Conservation (phyloP, 306 rosid species). For the Lagenaria siceraria region DNA sequence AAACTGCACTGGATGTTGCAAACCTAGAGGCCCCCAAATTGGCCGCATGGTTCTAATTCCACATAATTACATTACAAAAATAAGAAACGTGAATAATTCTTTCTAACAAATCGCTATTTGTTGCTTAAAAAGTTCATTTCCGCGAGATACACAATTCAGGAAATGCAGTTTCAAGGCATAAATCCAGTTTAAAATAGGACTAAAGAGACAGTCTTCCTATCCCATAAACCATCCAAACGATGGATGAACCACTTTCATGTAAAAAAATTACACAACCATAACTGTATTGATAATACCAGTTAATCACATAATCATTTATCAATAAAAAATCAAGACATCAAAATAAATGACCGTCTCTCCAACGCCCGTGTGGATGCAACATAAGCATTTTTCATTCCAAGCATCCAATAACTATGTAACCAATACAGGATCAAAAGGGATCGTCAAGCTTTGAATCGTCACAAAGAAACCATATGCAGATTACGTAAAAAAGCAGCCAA, state of each 20-base stretch:
- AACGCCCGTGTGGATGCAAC: not conserved
- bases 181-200: not conserved
- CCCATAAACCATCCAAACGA: not conserved
- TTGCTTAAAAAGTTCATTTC: not conserved
- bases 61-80: not conserved
- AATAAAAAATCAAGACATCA: not conserved
- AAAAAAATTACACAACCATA: not conserved
- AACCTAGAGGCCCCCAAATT: constrained; percentile 42
- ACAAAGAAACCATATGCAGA: not conserved
- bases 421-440: not conserved
- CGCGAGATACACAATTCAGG: not conserved
- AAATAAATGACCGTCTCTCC: not conserved
- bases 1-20: constrained; percentile 46
- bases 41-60: constrained; percentile 40
- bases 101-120: not conserved
- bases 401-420: not conserved
- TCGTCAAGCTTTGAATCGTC: not conserved
- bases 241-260: not conserved
- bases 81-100: constrained; percentile 1
- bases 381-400: not conserved
- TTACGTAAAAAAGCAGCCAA: not conserved
- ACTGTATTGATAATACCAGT: not conserved
- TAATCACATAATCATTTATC: not conserved
- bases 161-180: not conserved
- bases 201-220: not conserved